Conservation (phyloP, 306 rosid genomes). For the Rubus parviflorus region DNA sequence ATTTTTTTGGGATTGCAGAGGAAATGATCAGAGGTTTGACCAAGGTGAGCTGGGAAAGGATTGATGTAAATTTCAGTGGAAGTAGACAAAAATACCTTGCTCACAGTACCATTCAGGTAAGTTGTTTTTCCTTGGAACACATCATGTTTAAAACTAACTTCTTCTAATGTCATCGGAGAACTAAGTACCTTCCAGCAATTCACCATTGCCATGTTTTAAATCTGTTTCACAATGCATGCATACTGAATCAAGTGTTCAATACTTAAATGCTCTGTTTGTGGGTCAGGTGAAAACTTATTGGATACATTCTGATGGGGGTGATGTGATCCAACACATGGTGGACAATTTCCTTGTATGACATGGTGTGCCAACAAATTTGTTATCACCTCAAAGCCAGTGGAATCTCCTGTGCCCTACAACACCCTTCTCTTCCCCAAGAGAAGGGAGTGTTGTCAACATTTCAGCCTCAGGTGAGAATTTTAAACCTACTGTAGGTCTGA, state of each 20-base stretch:
- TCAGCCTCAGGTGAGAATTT: background rate
- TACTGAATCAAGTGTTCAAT: background rate
- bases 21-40: constrained; percentile 74
- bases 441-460: background rate
- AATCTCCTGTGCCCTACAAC: constrained; percentile 7
- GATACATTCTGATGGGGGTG: constrained; percentile 65
- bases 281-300: constrained; percentile 56
- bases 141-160: background rate
- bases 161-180: background rate
- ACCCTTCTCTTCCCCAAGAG: background rate
- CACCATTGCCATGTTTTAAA: background rate
- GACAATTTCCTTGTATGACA: constrained; percentile 59
- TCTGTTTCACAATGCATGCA: background rate
- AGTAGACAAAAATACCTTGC: constrained; percentile 66
- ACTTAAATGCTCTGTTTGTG: constrained; percentile 11
- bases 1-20: constrained; percentile 53
- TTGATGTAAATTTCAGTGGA: constrained; percentile 74
- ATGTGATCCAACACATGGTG: constrained; percentile 81
- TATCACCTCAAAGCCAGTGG: constrained; percentile 4
- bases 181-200: background rate
- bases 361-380: background rate
- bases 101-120: constrained; percentile 82
- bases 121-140: constrained; percentile 22
- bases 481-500: background rate
- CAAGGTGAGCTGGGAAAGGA: constrained; percentile 75